Evolutionary conservation across 305 asterid genomes (phyloP).

Genomic region (Solanum hybrid): DNA sequence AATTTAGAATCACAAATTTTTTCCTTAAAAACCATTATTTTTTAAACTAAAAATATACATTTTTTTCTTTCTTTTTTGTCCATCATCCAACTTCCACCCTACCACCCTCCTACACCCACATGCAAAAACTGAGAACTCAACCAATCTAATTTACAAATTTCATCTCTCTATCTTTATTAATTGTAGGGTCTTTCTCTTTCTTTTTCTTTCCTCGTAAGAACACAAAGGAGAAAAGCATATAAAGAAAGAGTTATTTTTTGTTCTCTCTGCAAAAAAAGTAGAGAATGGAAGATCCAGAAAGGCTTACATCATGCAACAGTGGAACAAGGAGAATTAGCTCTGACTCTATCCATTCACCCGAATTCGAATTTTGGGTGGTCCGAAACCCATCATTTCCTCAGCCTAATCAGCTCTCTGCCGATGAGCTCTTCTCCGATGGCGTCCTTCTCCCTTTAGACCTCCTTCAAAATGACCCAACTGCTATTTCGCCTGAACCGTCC

Average conservation of each 20-base stretch:
- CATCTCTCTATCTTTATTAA: conserved; percentile 8
- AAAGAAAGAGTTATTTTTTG: neutral
- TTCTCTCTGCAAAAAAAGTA: neutral
- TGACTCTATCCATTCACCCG: conserved; percentile 49
- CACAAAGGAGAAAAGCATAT: neutral
- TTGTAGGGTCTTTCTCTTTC: neutral
- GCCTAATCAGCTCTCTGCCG: conserved; percentile 69
- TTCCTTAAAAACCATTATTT: too few relatives aligned
- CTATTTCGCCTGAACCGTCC: conserved; percentile 12
- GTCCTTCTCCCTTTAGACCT: conserved; percentile 70
- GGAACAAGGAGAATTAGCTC: conserved; percentile 40
- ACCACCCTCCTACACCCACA: neutral
- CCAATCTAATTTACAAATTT: conserved; percentile 6
- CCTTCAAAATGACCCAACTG: conserved; percentile 21
- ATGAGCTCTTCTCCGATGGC: conserved; percentile 80
- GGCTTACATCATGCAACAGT: conserved; percentile 38
- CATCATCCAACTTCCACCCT: neutral
- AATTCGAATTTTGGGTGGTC: conserved; percentile 81
- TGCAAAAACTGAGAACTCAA: neutral
- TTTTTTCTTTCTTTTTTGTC: neutral
- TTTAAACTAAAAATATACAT: too few relatives aligned
- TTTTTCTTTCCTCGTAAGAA: neutral
- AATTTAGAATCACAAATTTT: too few relatives aligned
- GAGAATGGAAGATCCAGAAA: conserved; percentile 33
- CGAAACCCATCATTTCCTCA: conserved; percentile 55